Evolutionary conservation across 495 filamentous ascomycete species (phyloP).

Genomic region (Penicillium psychrofluorescens): DNA sequence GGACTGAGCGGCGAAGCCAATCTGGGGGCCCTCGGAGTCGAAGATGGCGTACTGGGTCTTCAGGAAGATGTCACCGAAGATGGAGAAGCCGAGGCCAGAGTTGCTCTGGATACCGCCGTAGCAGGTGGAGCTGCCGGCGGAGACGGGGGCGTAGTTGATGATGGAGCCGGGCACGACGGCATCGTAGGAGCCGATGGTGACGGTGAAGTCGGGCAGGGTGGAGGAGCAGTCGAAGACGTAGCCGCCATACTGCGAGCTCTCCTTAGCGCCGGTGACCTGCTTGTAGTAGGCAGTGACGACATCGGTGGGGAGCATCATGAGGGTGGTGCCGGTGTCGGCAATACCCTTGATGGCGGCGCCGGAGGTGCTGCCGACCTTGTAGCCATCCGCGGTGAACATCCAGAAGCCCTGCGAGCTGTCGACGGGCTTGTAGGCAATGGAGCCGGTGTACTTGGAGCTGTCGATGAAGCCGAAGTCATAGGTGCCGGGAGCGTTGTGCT

Average conservation of each 20-base stretch:
- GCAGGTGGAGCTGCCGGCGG: conserved; percentile 42
- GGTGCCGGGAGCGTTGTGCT: conserved; percentile 52
- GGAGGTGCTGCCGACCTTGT: conserved; percentile 46
- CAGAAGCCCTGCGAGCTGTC: conserved; percentile 60
- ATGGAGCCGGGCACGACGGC: conserved; percentile 36
- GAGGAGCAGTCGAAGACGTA: conserved; percentile 62
- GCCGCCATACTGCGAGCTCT: conserved; percentile 46
- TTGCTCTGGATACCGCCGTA: conserved; percentile 60
- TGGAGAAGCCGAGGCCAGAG: conserved; percentile 55
- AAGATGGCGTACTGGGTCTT: conserved; percentile 77
- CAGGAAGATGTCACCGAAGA: conserved; percentile 73
- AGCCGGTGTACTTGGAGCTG: conserved; percentile 51
- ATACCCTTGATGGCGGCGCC: conserved; percentile 25
- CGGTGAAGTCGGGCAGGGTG: conserved; percentile 53
- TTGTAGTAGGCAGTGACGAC: conserved; percentile 60
- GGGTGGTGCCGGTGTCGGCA: conserved; percentile 63
- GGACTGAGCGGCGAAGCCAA: conserved; percentile 55
- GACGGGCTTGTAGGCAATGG: conserved; percentile 54
- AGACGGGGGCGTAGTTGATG: conserved; percentile 38
- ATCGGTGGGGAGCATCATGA: conserved; percentile 51
- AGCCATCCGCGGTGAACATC: conserved; percentile 58
- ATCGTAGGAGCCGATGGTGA: conserved; percentile 43
- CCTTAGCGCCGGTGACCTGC: conserved; percentile 42
- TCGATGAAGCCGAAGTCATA: conserved; percentile 77
- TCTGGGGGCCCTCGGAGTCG: conserved; percentile 45